Conservation (phyloP, 2,329 filamentous ascomycete species). For the Aspergillus latus region DNA sequence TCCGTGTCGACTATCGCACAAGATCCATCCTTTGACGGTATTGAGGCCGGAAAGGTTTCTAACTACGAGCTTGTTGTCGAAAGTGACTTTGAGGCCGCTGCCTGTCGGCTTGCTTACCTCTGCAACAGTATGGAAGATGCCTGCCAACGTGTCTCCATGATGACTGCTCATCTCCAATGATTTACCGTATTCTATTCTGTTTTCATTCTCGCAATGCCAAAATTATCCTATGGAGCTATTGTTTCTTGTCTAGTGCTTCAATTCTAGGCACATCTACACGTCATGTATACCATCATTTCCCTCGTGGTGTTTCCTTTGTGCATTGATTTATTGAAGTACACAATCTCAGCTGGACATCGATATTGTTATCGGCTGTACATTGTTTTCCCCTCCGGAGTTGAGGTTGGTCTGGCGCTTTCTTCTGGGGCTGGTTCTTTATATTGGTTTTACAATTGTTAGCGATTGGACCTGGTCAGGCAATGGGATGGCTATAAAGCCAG, state of each 20-base stretch:
- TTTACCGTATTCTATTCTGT: conserved; percentile 29
- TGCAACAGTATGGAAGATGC: conserved; percentile 45
- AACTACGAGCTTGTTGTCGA: conserved; percentile 65
- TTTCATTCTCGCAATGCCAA: conserved; percentile 18
- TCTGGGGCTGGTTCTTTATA: conserved; percentile 9
- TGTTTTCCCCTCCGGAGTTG: conserved; percentile 12
- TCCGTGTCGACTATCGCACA: conserved; percentile 24
- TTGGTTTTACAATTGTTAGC: conserved; percentile 7
- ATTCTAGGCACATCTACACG: conserved; percentile 10
- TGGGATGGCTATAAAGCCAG: conserved; percentile 5
- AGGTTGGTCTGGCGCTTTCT: conserved; percentile 7
- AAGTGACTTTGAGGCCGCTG: conserved; percentile 26
- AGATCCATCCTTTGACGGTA: conserved; percentile 48
- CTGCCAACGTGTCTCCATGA: conserved; percentile 41
- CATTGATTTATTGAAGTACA: background rate
- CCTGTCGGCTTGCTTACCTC: conserved; percentile 37
- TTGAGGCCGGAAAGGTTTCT: conserved; percentile 64
- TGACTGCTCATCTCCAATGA: conserved; percentile 43
- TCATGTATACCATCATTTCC: conserved; percentile 25
- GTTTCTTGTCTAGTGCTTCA: conserved; percentile 11
- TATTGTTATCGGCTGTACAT: conserved; percentile 1
- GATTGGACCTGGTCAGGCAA: conserved; percentile 6
- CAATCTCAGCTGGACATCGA: background rate
- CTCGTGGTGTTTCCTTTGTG: conserved; percentile 23
- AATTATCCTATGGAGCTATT: conserved; percentile 15